Base-by-base conservation (phyloP, 306 rosid species). In the Adenanthera pavonina region DNA sequence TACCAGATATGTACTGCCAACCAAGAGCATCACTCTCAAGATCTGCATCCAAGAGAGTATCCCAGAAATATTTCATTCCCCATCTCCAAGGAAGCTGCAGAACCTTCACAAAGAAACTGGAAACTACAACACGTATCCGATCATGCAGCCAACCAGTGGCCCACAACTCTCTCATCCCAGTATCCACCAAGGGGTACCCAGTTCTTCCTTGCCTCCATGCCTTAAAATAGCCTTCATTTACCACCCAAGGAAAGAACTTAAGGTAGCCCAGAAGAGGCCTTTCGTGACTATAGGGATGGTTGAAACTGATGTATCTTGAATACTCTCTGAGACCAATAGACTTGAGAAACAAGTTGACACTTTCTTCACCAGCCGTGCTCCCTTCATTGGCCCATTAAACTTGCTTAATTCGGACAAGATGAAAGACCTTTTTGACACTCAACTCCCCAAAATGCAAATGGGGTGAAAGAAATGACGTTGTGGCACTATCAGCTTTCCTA, bases 1-100 rank as follows among this genome's bases (percentile, higher is more conserved):
- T 86, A 17, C 98, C 98, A 20, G 98, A 88, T 81, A 94, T 94
- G 84, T 94, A 92, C 78, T 94, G 98, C 98, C 98, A 94, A 81
- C 98, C 98, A 83, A 94, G 97, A 70, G 97, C 93, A 84, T 94
- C 98, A 62, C 97, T 92, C 83, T 94, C 98, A 15, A 94, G 98
- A 82, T 94, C 98, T 0, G 98, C 98, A 88, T 94, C 98, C 83
- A 94, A 78, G 66, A 94, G 97, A 15, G 98, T 94, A 64, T 94
- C 98, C 98, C 98, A 94, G 84, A 94, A 94, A 72, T 94, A 94
- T 85, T 94, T 94, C 98, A 94, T 94, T 72, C 98, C 98, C 98
- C 98, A 94, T 86, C 97, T 90, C 98, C 98, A 94, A 3, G 98
- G 98, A 83, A 94, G 97, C 85, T 91, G 98, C 87, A 94, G 84